Evolutionary conservation across 1,284 basidiomycete species (phyloP).

Genomic region (Megacollybia platyphylla): DNA sequence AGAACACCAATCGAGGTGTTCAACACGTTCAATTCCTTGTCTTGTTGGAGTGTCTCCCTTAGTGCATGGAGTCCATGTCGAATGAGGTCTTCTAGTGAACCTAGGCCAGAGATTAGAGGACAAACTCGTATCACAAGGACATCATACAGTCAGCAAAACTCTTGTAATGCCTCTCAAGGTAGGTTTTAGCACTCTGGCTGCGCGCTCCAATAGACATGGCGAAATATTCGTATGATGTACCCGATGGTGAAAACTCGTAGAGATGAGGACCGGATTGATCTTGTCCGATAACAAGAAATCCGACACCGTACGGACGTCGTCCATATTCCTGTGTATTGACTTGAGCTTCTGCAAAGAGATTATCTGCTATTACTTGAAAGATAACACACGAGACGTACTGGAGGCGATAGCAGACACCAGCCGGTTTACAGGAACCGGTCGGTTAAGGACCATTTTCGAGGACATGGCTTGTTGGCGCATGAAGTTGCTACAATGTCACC

Average conservation of each 20-base stretch:
- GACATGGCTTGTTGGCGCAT: constrained; percentile 99
- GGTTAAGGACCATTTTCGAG: constrained; percentile 89
- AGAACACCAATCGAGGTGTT: constrained; percentile 94
- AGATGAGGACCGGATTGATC: constrained; percentile 95
- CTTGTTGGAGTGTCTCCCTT: constrained; percentile 92
- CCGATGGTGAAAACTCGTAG: constrained; percentile 96
- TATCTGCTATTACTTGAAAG: constrained; percentile 3
- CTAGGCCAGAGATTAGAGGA: constrained; percentile 24
- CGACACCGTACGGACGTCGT: constrained; percentile 94
- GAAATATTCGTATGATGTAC: constrained; percentile 96
- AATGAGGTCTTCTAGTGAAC: constrained; percentile 75
- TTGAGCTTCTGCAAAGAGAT: constrained; percentile 69
- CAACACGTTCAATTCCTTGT: constrained; percentile 83
- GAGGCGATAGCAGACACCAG: constrained; percentile 92
- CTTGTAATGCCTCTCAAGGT: constrained; percentile 90
- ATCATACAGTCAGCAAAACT: constrained; percentile 73
- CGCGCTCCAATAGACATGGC: constrained; percentile 98
- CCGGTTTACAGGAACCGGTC: constrained; percentile 88
- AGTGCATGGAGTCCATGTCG: constrained; percentile 87
- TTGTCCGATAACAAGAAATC: constrained; percentile 94
- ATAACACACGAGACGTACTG: constrained; percentile 32
- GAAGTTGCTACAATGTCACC: constrained; percentile 64
- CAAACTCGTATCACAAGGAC: constrained; percentile 3
- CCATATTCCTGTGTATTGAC: constrained; percentile 99
- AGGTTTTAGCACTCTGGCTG: constrained; percentile 97